These are phyloP conservation scores for Pyrenophora graminea DNA, from an alignment of 2,329 filamentous ascomycete species.

Conservation along the genomic window DNA sequence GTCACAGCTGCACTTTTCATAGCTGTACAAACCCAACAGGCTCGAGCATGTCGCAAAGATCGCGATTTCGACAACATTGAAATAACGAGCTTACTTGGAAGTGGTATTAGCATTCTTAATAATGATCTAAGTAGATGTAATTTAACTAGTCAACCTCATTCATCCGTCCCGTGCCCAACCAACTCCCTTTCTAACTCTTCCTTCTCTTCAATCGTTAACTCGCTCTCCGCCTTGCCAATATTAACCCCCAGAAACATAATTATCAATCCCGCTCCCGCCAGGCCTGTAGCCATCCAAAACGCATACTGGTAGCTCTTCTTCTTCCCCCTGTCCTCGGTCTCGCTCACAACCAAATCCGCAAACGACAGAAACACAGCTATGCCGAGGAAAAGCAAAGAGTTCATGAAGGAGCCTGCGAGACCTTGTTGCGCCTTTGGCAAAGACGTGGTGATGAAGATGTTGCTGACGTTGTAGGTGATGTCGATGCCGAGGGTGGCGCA, in stretches of 20 bases:
- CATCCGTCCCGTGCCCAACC: conserved; percentile 19
- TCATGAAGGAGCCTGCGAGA: conserved; percentile 44
- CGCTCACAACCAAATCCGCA: conserved; percentile 42
- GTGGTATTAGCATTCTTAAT: too few species aligned
- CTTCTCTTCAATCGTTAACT: conserved; percentile 40
- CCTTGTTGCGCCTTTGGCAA: conserved; percentile 43
- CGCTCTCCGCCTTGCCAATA: conserved; percentile 44
- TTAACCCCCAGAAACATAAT: conserved; percentile 45
- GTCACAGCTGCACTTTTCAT: too few species aligned
- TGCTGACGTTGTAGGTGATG: conserved; percentile 46
- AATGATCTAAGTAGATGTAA: too few species aligned
- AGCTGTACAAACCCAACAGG: too few species aligned
- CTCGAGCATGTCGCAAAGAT: too few species aligned
- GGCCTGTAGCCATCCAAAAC: conserved; percentile 44
- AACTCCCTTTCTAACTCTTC: conserved; percentile 39
- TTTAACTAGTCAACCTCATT: background rate
- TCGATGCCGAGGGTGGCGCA: conserved; percentile 46
- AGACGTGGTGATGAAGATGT: conserved; percentile 45
- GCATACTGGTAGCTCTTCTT: conserved; percentile 44
- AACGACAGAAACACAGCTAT: conserved; percentile 44
- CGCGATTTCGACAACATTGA: too few species aligned
- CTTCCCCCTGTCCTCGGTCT: conserved; percentile 36
- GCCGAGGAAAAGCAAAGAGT: conserved; percentile 43
- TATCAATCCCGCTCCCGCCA: conserved; percentile 34
- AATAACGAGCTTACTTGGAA: too few species aligned